Evolutionary conservation across 2,329 filamentous ascomycete species (phyloP), one percentile per base, ranked within the genome.

Genomic region (Exophiala spinifera): DNA sequence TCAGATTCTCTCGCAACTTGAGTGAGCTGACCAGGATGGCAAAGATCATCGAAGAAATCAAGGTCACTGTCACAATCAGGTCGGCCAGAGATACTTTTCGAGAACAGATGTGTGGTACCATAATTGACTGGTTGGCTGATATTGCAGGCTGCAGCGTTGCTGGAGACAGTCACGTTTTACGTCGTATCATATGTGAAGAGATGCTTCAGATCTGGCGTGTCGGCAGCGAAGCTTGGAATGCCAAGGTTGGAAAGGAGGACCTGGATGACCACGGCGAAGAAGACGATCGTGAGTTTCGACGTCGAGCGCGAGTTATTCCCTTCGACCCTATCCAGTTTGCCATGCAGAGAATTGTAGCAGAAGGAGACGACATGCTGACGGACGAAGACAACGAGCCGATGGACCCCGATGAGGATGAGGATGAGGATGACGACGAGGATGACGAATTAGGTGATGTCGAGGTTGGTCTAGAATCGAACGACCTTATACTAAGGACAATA

Each of bases 81-180:
- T 96, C 92, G 8, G 85, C 94, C 4, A 83, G 95, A 63, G 94
- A 99, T 72, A 97, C 91, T 0, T 99, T 97, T 73, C 83, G 94
- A 55, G 94, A 99, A 69, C 89, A 97, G 69, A 99, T 99, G 95
- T 96, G 91, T 65, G 91, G 89, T n/a, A 90, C 91, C 14, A 92
- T 99, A 57, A 87, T 99, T 50, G 91, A 96, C 65, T 99, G 95
- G 95, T 80, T 99, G 17, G 82, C 86, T 49, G 95, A 99, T 70
- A 95, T 99, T 65, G 83, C 91, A 6, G 91, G 91, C 25, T 96
- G 91, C 70, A 87, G 84, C 49, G 88, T 96, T 44, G 90, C 89
- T 1, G 78, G 83, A 28, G 90, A 99, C 66, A 82, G 85, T 58
- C 79, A 88, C 56, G 84, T 97, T 15, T 76, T 99, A 40, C 83